Evolutionary conservation across 164 flowering plant species (phyloP).

Genomic region (Euptelea pleiosperma): DNA sequence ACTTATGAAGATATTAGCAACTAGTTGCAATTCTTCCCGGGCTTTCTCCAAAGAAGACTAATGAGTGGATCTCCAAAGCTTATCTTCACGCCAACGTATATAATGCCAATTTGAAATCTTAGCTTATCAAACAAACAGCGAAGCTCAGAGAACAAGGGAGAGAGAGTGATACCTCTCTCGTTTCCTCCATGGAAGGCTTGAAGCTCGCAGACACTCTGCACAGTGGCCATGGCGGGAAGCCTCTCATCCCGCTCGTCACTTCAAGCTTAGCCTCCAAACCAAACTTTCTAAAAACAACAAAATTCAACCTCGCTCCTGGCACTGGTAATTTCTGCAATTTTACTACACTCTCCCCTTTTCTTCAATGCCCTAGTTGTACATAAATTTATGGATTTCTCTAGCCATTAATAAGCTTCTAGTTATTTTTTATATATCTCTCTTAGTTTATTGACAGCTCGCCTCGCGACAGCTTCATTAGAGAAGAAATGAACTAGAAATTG

Average conservation of each 20-base stretch:
- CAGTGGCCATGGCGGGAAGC: conserved; percentile 19
- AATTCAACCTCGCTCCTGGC: conserved; percentile 12
- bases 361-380: neutral
- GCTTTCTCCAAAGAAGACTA: no score
- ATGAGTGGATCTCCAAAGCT: conserved; percentile 12
- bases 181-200: conserved; percentile 33
- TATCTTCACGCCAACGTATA: conserved; percentile 21
- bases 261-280: conserved; percentile 16
- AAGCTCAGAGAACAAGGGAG: neutral
- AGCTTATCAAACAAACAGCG: neutral
- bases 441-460: neutral
- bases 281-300: conserved; percentile 10
- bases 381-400: neutral
- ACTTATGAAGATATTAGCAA: no score
- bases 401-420: neutral
- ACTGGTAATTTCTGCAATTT: conserved; percentile 16
- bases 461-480: neutral
- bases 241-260: conserved; percentile 10
- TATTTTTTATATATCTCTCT: neutral
- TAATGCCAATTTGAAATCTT: conserved; percentile 5
- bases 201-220: conserved; percentile 24
- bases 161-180: neutral
- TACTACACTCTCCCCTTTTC: neutral
- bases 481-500: no score
- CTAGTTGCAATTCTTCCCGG: no score